Evolutionary conservation across 148 eudicot genomes (phyloP), one percentile per base, ranked within the genome.

Genomic region (Camellia granthamiana): DNA sequence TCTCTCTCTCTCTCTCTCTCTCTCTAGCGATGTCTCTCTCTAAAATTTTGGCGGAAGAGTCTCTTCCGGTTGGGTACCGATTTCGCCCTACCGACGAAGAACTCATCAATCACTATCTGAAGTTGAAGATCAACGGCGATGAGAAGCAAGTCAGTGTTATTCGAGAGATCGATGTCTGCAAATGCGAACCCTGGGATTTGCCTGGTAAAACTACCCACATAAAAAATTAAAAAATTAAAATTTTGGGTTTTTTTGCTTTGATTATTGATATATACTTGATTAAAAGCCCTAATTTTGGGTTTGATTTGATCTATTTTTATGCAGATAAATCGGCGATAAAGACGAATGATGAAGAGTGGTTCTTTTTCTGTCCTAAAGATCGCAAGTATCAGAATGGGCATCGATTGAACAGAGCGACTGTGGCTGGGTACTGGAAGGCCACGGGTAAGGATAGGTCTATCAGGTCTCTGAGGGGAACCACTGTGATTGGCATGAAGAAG

Each of bases 401-500:
- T 78, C 82, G 99, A 78, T 89, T 91, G 74, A 97, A 94, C 60
- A 83, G 99, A 44, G 99, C 99, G 4, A 97, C 99, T 0, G 83
- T 44, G 63, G 80, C 83, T 0, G 99, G 99, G n/a, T 94, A 97
- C 85, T 97, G 99, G 98, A 97, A 97, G 62, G 99, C 99, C 2
- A 97, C 99, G 10, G 99, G 99, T 21, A 97, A 88, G 76, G 99
- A 97, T 69, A 90, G 99, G 90, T 79, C 79, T 30, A 92, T 97
- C 55, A 90, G 84, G 76, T 66, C 90, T 8, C 55, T 76, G 43
- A 87, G 79, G 85, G 86, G 83, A 68, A 69, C 77, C 81, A 89
- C 84, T 11, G 68, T 80, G 75, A 92, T 97, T 82, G 99, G 99
- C 18, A 92, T 84, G 91, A 97, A 97, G 85, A 97, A 97, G 88